phyloP scores from a whole-genome alignment of 2,329 filamentous ascomycete genomes.

The Ceratocystis lukuohia region DNA sequence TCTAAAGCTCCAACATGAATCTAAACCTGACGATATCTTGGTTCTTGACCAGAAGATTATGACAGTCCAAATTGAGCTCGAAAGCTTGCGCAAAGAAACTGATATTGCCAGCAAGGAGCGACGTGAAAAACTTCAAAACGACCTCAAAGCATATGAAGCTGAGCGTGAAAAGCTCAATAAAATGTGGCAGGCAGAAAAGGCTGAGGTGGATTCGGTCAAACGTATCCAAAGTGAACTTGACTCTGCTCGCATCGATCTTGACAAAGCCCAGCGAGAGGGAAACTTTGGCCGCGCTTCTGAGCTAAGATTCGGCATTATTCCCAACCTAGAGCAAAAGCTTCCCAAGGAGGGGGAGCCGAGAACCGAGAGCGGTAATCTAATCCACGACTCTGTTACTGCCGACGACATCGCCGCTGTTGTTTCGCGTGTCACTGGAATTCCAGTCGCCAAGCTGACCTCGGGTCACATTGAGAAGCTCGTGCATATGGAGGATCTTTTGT shows the following conservation, averaged over 20 bases:
- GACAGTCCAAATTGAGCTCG: conserved; percentile 93
- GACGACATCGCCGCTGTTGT: conserved; percentile 93
- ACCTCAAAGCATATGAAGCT: conserved; percentile 61
- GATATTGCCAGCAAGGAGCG: conserved; percentile 81
- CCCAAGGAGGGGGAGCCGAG: conserved; percentile 53
- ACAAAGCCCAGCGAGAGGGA: conserved; percentile 73
- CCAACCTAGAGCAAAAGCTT: conserved; percentile 62
- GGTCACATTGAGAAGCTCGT: conserved; percentile 92
- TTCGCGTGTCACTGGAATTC: conserved; percentile 81
- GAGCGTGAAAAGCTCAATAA: conserved; percentile 62
- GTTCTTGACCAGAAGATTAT: conserved; percentile 87
- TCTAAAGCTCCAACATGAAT: conserved; percentile 84
- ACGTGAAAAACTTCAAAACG: conserved; percentile 68
- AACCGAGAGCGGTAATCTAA: conserved; percentile 38
- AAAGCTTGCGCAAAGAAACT: conserved; percentile 85
- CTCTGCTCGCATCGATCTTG: conserved; percentile 68
- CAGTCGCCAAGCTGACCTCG: conserved; percentile 79
- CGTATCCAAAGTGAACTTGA: conserved; percentile 80
- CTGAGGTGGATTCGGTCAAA: conserved; percentile 77
- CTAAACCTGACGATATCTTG: conserved; percentile 89
- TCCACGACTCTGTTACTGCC: conserved; percentile 88
- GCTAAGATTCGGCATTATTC: conserved; percentile 77
- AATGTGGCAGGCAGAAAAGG: conserved; percentile 81
- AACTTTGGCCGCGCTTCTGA: conserved; percentile 88
- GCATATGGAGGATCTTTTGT: conserved; percentile 83